phyloP scores from a whole-genome alignment of 1,139 yeast genomes.

The Scheffersomyces quercinus region DNA sequence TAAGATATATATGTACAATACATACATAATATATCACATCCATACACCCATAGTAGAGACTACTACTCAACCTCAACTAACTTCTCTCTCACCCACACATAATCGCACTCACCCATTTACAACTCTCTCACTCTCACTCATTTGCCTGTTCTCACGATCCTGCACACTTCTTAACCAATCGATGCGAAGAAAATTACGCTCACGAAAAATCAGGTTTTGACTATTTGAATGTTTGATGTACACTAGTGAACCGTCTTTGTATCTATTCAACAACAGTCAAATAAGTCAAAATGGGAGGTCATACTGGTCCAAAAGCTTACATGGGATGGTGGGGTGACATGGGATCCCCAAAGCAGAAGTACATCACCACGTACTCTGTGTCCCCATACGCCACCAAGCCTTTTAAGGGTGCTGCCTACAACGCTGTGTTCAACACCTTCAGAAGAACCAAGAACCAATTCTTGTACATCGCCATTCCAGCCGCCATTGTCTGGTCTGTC shows the following conservation, averaged over 20 bases:
- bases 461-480: conserved; percentile 77
- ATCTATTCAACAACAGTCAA: conserved; percentile 1
- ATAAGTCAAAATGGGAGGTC: conserved; percentile 56
- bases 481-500: conserved; percentile 75
- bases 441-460: conserved; percentile 92
- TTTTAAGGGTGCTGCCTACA: conserved; percentile 80
- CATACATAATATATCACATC: background rate
- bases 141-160: background rate
- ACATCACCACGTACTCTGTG: conserved; percentile 80
- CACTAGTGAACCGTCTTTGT: background rate
- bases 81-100: too few species aligned
- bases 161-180: conserved; percentile 14
- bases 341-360: conserved; percentile 87
- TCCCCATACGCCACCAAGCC: conserved; percentile 95
- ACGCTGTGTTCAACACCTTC: conserved; percentile 88
- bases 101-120: too few species aligned
- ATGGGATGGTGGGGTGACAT: conserved; percentile 98
- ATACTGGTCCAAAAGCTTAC: conserved; percentile 69
- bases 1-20: conserved; percentile 5
- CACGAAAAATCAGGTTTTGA: too few species aligned
- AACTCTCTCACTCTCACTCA: too few species aligned
- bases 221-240: too few species aligned
- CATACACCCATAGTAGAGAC: too few species aligned
- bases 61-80: too few species aligned
- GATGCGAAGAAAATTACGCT: too few species aligned